Evolutionary conservation across 495 filamentous ascomycete genomes (phyloP), one percentile per base, ranked within the genome.

Genomic region (Glarea lozoyensis): DNA sequence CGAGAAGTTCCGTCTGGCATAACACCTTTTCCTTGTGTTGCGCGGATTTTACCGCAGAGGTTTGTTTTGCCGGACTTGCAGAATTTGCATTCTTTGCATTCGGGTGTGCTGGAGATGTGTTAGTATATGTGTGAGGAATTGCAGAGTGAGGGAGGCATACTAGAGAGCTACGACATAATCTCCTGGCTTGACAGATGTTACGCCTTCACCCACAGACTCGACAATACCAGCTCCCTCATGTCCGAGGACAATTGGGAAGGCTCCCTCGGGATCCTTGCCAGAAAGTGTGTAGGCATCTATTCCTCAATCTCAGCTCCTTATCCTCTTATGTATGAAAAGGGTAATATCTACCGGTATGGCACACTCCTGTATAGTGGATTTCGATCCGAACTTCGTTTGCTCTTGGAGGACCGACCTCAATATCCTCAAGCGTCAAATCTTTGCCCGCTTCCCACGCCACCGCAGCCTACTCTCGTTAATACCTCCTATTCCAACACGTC

Each of bases 31-130:
- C 92, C 92, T 67, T 98, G 92, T 10, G 92, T 98, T 21, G 88
- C 86, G 52, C 92, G 84, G 67, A 98, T 98, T 75, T 96, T 97
- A 62, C 93, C 92, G 69, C 92, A 98, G 39, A 98, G 86, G 68
- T 98, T 98, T 54, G 92, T 98, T 81, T 98, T 98, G 70, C 88
- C 88, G 40, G 90, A 96, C 63, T 82, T 85, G 82, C 92, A 98
- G 79, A 98, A 97, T 68, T 98, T 98, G 81, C 92, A 98, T 61
- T 96, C 88, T 38, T 71, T 65, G 72, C 92, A 98, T 70, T 98
- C 92, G 45, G 92, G 93, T 19, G 88, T 96, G 73, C 86, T 94
- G 55, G 5, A 45, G 35, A 35, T n/a, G 1, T 42, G 35, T 48
- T 17, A 55, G 35, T 13, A 3, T 21, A 41, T 9, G 27, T 42